Percentiles rank a stretch among this genome's conserved stretches.
Conservation (phyloP, 2,329 filamentous ascomycete species). For the Aspergillus bombycis region DNA sequence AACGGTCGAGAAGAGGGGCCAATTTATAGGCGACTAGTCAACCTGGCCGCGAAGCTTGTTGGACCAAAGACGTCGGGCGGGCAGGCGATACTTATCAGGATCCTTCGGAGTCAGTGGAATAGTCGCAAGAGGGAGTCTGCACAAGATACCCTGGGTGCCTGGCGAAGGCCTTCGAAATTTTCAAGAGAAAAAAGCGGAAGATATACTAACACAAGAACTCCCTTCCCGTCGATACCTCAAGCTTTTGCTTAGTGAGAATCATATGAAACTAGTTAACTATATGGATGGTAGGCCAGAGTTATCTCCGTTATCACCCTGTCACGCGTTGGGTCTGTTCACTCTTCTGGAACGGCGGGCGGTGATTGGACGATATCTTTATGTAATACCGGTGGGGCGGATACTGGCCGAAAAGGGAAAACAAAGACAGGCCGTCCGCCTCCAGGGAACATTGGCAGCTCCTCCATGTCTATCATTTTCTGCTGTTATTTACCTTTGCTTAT, state of each 20-base stretch:
- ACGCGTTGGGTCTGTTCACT: background rate
- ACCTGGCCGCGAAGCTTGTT: conserved; percentile 4
- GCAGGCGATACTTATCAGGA: background rate
- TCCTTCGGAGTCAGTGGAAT: background rate
- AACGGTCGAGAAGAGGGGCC: conserved; percentile 3
- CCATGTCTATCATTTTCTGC: no score
- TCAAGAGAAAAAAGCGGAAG: background rate
- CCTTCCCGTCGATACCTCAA: background rate
- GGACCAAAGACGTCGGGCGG: conserved; percentile 1
- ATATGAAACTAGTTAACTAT: conserved; percentile 3
- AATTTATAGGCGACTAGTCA: conserved; percentile 3
- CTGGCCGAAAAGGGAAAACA: background rate
- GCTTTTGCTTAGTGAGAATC: conserved; percentile 3
- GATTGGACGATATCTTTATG: background rate
- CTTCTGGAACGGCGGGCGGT: background rate
- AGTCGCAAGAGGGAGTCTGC: background rate
- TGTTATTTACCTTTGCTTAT: no score
- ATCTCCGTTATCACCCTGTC: conserved; percentile 25
- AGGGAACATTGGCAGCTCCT: no score
- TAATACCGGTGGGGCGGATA: background rate
- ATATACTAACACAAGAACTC: background rate
- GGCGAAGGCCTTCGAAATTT: background rate
- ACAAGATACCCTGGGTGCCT: background rate
- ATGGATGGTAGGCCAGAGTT: conserved; percentile 8
- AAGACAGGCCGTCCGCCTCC: background rate